Conservation (phyloP, 148 eudicot species). For the Rhododendron simsii region DNA sequence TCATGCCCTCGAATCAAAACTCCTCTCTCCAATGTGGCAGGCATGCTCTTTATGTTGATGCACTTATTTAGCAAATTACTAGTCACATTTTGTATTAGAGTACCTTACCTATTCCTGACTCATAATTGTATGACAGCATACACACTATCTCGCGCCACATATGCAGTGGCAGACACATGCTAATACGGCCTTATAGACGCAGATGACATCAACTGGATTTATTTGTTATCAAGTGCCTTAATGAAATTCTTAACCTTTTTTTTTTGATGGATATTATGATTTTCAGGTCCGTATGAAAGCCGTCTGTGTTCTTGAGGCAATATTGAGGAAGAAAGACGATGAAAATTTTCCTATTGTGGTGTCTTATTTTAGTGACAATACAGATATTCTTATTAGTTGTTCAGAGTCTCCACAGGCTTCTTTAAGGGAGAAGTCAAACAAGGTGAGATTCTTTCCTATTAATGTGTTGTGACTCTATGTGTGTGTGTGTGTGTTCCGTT, state of each 20-base stretch:
- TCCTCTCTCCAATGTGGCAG: slow-evolving; percentile 90
- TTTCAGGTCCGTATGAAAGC: slow-evolving; percentile 89
- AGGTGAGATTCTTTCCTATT: slow-evolving; percentile 38
- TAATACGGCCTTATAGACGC: neutral
- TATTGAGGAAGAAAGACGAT: slow-evolving; percentile 72
- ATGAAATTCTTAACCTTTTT: neutral
- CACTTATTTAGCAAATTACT: slow-evolving; percentile 5
- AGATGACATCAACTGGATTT: neutral
- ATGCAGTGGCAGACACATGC: neutral
- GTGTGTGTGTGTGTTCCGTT: neutral
- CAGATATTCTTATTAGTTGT: slow-evolving; percentile 58
- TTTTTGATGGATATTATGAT: slow-evolving; percentile 3
- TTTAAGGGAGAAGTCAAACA: slow-evolving; percentile 77
- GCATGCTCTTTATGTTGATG: slow-evolving; percentile 27
- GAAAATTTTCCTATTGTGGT: slow-evolving; percentile 50
- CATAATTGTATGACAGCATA: neutral
- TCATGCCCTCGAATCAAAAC: slow-evolving; percentile 76
- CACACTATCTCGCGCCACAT: neutral
- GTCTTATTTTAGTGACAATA: slow-evolving; percentile 69
- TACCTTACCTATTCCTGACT: neutral
- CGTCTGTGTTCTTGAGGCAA: slow-evolving; percentile 88
- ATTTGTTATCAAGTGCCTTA: neutral
- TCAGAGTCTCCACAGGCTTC: slow-evolving; percentile 97
- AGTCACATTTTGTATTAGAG: neutral
- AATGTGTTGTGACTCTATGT: neutral